Evolutionary conservation across 345 rosid species (phyloP).

Genomic region (Rhodamnia argentea): DNA sequence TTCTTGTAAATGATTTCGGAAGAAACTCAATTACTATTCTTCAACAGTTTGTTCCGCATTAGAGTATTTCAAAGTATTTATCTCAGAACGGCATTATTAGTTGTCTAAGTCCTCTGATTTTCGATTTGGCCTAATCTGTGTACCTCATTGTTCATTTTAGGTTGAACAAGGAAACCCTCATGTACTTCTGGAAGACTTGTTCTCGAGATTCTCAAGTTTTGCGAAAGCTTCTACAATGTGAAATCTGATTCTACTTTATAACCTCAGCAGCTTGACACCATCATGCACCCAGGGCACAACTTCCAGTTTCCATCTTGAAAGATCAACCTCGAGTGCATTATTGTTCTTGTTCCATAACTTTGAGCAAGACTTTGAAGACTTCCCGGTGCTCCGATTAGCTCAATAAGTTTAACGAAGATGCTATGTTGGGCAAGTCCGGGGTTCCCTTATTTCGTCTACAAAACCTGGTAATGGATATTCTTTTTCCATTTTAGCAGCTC

Average conservation of each 20-base stretch:
- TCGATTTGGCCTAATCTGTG: neutral
- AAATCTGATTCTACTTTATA: neutral
- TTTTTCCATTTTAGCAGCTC: neutral
- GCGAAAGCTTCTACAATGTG: constrained; percentile 68
- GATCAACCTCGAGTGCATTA: neutral
- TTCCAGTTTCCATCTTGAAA: neutral
- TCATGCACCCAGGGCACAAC: neutral
- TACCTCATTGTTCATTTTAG: constrained; percentile 7
- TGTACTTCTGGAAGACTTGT: constrained; percentile 42
- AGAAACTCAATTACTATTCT: neutral
- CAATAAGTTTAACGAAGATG: neutral
- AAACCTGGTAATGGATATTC: neutral
- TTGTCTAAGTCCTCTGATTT: neutral
- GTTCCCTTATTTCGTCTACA: neutral
- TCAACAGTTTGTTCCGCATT: neutral
- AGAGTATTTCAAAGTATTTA: neutral
- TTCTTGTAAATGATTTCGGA: neutral
- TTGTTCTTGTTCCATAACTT: neutral
- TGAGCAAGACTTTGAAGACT: neutral
- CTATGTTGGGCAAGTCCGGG: neutral
- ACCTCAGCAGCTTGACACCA: neutral
- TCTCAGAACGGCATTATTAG: neutral
- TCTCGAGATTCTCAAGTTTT: constrained; percentile 57
- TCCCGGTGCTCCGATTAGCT: neutral
- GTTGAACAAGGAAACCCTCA: constrained; percentile 75